These are phyloP conservation scores for Zygosaccharomyces gambellarensis DNA, from an alignment of 805 yeast species.

Conservation along the genomic window DNA sequence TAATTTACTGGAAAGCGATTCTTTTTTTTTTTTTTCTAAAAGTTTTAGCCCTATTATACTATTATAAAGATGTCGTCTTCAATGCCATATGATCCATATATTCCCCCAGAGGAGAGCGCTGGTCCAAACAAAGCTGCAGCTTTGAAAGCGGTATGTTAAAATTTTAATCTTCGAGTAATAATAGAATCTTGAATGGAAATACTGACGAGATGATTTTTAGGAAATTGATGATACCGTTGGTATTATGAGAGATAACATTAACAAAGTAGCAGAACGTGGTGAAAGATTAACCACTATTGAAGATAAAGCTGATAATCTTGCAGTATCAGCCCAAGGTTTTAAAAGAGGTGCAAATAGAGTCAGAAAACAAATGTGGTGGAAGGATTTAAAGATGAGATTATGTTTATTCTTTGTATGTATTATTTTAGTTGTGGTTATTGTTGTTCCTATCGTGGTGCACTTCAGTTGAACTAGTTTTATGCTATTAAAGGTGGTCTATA, in stretches of 20 bases:
- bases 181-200: neutral
- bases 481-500: constrained; percentile 1
- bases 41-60: neutral
- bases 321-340: constrained; percentile 89
- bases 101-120: constrained; percentile 51
- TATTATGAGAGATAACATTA: constrained; percentile 94
- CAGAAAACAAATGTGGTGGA: constrained; percentile 99
- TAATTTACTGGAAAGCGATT: neutral
- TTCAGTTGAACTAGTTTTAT: constrained; percentile 41
- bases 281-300: constrained; percentile 89
- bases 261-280: constrained; percentile 90
- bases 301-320: constrained; percentile 88
- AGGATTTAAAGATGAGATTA: constrained; percentile 92
- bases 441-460: constrained; percentile 91
- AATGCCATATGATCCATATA: constrained; percentile 81
- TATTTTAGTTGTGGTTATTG: constrained; percentile 74
- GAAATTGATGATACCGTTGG: constrained; percentile 96
- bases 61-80: constrained; percentile 57
- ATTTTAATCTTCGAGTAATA: neutral
- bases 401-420: constrained; percentile 79
- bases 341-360: constrained; percentile 96
- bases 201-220: constrained; percentile 26
- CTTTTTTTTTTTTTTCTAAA: neutral
- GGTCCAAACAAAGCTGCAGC: constrained; percentile 59
- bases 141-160: constrained; percentile 64